Conservation (phyloP, 768 basidiomycete species). For the Pleurotus sapidus region DNA sequence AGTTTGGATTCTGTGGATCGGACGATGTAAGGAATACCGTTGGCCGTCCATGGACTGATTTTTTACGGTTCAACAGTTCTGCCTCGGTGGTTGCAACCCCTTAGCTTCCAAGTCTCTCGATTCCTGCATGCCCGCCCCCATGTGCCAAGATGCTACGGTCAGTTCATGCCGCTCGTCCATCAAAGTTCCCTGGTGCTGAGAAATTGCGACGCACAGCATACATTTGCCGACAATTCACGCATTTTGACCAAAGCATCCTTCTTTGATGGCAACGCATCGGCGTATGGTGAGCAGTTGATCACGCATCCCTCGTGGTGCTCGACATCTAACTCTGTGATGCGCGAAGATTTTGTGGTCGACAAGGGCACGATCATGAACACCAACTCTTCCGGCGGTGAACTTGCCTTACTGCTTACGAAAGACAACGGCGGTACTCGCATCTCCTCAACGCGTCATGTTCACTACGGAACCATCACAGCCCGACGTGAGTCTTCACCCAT, state of each 20-base stretch:
- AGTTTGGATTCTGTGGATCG: conserved; percentile 53
- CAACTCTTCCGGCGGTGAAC: conserved; percentile 58
- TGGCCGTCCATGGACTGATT: conserved; percentile 2
- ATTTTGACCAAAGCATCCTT: conserved; percentile 62
- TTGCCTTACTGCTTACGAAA: conserved; percentile 67
- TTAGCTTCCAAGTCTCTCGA: conserved; percentile 57
- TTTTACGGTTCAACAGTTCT: conserved; percentile 46
- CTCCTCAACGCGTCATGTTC: conserved; percentile 77
- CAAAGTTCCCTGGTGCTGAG: background rate
- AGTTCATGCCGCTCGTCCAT: conserved; percentile 15
- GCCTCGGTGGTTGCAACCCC: conserved; percentile 86
- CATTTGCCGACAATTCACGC: conserved; percentile 62
- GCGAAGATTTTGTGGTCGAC: conserved; percentile 68
- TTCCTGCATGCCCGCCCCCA: conserved; percentile 70
- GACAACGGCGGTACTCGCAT: conserved; percentile 73
- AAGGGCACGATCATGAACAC: conserved; percentile 65
- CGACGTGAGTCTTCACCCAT: conserved; percentile 34
- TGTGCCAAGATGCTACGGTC: conserved; percentile 65
- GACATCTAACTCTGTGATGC: background rate
- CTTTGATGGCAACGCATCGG: conserved; percentile 73
- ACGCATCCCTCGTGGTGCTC: background rate
- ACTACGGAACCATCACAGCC: conserved; percentile 77
- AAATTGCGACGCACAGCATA: conserved; percentile 37
- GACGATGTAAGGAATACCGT: conserved; percentile 32
- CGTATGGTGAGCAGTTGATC: conserved; percentile 45